A percentile compares a stretch with the other conserved stretches of the same genome.
Evolutionary conservation across 2,329 filamentous ascomycete genomes (phyloP).

Genomic region (Xylaria digitata): DNA sequence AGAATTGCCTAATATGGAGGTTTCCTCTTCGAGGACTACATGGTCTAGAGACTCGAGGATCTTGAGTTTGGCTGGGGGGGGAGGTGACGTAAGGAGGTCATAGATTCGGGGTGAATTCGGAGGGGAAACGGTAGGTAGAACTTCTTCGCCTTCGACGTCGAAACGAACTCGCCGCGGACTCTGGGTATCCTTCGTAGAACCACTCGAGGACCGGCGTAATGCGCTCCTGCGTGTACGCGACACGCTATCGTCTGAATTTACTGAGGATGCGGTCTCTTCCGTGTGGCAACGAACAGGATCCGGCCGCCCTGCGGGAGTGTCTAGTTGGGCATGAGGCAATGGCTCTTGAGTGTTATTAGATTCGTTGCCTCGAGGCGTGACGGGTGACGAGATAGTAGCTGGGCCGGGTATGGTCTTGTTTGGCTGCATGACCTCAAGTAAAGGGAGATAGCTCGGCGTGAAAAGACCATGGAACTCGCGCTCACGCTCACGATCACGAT

Average conservation of each 20-base stretch:
- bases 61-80: conserved; percentile 34
- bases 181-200: conserved; percentile 57
- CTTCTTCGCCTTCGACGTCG: conserved; percentile 69
- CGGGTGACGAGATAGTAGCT: conserved; percentile 28
- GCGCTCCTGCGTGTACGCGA: conserved; percentile 63
- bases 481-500: conserved; percentile 68
- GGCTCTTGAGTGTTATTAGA: conserved; percentile 43
- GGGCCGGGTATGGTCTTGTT: conserved; percentile 39
- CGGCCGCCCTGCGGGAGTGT: conserved; percentile 47
- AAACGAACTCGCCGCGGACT: conserved; percentile 73
- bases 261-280: conserved; percentile 62
- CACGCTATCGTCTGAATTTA: conserved; percentile 65
- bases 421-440: conserved; percentile 63
- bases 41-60: conserved; percentile 42
- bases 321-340: conserved; percentile 35
- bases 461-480: conserved; percentile 71
- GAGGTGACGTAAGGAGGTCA: conserved; percentile 47
- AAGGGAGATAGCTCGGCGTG: conserved; percentile 70
- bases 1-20: conserved; percentile 49
- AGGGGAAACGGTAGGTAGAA: conserved; percentile 69
- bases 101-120: conserved; percentile 48
- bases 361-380: conserved; percentile 37
- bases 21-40: conserved; percentile 51
- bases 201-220: conserved; percentile 66
- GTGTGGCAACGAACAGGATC: conserved; percentile 56